A percentile compares a stretch with the other conserved stretches of the same genome.
These are phyloP conservation scores for Petrea volubilis DNA, from an alignment of 257 asterid genomes.

Conservation along the genomic window DNA sequence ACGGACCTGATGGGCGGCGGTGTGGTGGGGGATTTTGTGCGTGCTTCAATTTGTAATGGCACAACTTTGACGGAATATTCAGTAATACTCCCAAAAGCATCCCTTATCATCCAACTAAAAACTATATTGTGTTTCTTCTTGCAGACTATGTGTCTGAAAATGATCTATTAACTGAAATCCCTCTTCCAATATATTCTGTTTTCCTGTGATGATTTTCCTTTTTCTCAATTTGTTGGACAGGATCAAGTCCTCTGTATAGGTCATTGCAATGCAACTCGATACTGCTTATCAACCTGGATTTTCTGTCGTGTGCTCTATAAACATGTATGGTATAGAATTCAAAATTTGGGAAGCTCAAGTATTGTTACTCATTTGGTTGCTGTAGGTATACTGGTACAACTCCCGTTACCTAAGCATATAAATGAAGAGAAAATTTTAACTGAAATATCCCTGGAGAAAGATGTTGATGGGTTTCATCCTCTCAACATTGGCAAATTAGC, in stretches of 20 bases:
- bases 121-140: background rate
- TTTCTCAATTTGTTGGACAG: background rate
- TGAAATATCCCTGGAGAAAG: slow-evolving; percentile 85
- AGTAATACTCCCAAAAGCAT: too few species aligned
- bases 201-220: background rate
- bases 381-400: slow-evolving; percentile 91
- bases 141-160: background rate
- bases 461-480: slow-evolving; percentile 98
- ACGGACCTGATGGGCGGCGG: too few species aligned
- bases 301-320: background rate
- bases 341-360: background rate
- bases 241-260: background rate
- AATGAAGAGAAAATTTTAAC: slow-evolving; percentile 76
- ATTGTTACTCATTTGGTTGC: slow-evolving; percentile 20
- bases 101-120: too few species aligned
- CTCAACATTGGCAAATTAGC: slow-evolving; percentile 94
- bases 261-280: slow-evolving; percentile 1
- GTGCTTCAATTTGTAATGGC: too few species aligned
- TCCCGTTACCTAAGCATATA: slow-evolving; percentile 91
- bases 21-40: too few species aligned
- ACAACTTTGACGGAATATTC: too few species aligned
- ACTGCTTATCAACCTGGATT: background rate
- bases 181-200: background rate
- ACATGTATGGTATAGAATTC: background rate
- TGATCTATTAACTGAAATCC: background rate